Percentiles rank a stretch among this genome's conserved stretches.
These are phyloP conservation scores for Phoma herbarum DNA, from an alignment of 2,329 filamentous ascomycete species.

Conservation along the genomic window DNA sequence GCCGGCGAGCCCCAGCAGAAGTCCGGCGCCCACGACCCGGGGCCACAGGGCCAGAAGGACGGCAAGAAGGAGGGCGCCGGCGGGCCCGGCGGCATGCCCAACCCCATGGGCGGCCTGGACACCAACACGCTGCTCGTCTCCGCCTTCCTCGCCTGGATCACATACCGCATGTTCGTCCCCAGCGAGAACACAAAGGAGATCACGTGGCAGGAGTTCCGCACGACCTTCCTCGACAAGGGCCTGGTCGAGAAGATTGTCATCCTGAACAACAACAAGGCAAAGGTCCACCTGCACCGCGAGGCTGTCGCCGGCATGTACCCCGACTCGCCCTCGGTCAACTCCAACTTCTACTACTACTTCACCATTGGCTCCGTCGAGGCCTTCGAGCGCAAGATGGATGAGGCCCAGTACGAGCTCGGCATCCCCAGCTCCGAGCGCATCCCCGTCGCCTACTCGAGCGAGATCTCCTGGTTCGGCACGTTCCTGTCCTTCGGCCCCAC, in stretches of 20 bases:
- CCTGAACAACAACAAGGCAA: conserved; percentile 78
- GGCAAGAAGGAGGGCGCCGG: conserved; percentile 38
- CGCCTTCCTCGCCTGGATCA: conserved; percentile 68
- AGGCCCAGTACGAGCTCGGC: conserved; percentile 84
- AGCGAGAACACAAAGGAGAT: conserved; percentile 78
- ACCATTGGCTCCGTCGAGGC: conserved; percentile 93
- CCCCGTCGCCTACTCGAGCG: conserved; percentile 84
- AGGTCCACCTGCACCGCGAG: conserved; percentile 81
- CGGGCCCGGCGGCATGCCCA: conserved; percentile 23
- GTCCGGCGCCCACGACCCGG: conserved; percentile 56
- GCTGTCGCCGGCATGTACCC: conserved; percentile 76
- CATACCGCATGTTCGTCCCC: conserved; percentile 69
- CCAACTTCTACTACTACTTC: conserved; percentile 87
- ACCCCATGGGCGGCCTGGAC: conserved; percentile 56
- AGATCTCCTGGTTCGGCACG: conserved; percentile 75
- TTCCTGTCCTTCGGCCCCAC: conserved; percentile 87
- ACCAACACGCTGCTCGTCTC: conserved; percentile 65
- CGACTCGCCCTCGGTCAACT: conserved; percentile 73
- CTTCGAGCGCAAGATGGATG: conserved; percentile 88
- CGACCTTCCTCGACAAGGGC: conserved; percentile 93
- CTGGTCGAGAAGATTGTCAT: conserved; percentile 91
- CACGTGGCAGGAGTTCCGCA: conserved; percentile 96
- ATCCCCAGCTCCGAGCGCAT: conserved; percentile 91
- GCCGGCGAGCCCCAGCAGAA: conserved; percentile 53
- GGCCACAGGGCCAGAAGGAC: conserved; percentile 50